Base-by-base conservation (phyloP, 2,329 filamentous ascomycete species). In the Ophiostoma quercus region DNA sequence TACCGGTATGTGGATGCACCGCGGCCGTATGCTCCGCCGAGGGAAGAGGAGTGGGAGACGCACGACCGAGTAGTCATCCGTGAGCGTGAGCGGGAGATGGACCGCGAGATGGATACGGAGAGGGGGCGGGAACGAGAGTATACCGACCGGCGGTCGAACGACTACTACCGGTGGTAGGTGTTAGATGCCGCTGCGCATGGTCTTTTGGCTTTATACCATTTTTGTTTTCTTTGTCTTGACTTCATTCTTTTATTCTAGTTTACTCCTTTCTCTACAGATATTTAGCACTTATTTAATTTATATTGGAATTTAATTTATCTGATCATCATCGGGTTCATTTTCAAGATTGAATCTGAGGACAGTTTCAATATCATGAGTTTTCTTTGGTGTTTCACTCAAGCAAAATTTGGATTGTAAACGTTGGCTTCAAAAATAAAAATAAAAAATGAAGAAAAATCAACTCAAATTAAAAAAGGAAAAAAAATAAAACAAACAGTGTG, bases 1-100 rank as follows among this genome's bases (percentile, higher is more conserved):
- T 29, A 57, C 51, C 51, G 51, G 9, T 57, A 57, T 57, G 51
- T 57, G 5, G 51, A 57, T 57, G 51, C 51, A 57, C 51, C 51
- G 12, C 51, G 22, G n/a, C n/a, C 51, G 25, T 57, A 57, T 14
- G n/a, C 25, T n/a, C 51, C 51, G 3, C 51, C 51, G n/a, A 25
- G n/a, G n/a, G 51, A 57, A 22, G 51, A 57, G 22, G 51, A 25
- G 22, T 57, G 51, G 51, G 51, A 57, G 22, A 57, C 51, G 12
- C 51, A 57, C 25, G 51, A 25, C 51, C 51, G 19, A 8, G 51
- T 57, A 3, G 22, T 57, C 51, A 25, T 57, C 22, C 51, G 51
- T 4, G 51, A 57, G 51, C 51, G 51, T 2, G n/a, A 57, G n/a
- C 51, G n/a, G 3, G 16, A 47, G 39, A 12, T 41, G 39, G 39